A percentile compares a stretch with the other conserved stretches of the same genome.
Conservation (phyloP, 1,284 basidiomycete species). For the Trichosporon coremiiforme region DNA sequence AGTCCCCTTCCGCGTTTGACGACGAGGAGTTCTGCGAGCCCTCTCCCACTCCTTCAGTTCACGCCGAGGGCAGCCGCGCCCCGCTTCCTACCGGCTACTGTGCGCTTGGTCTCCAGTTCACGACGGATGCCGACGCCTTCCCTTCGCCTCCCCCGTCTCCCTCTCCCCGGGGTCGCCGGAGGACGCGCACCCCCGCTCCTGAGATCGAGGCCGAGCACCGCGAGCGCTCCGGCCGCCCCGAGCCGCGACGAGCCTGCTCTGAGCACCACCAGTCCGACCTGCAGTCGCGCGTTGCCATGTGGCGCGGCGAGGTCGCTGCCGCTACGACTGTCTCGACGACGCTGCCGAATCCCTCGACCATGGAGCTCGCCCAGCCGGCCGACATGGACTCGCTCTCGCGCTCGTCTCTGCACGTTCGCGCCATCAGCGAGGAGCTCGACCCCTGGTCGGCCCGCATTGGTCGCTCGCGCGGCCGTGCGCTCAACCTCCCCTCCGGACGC, state of each 20-base stretch:
- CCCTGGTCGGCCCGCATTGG: conserved; percentile 23
- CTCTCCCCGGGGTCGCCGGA: conserved; percentile 19
- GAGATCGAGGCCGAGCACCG: conserved; percentile 13
- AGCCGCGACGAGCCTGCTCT: conserved; percentile 18
- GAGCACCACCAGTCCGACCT: conserved; percentile 21
- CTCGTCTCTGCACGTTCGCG: background rate
- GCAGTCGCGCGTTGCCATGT: conserved; percentile 20
- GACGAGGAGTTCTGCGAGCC: background rate
- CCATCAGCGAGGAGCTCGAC: conserved; percentile 22
- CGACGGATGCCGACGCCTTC: background rate
- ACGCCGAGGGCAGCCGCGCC: conserved; percentile 24
- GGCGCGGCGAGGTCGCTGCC: conserved; percentile 23
- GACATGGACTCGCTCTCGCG: background rate
- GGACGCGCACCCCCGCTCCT: background rate
- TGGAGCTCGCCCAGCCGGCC: conserved; percentile 9
- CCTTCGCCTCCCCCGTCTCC: conserved; percentile 20
- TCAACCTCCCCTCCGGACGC: conserved; percentile 21
- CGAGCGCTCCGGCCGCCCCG: background rate
- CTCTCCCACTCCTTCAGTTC: background rate
- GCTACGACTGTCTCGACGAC: conserved; percentile 15
- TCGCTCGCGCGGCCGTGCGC: conserved; percentile 7
- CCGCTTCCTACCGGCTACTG: conserved; percentile 19
- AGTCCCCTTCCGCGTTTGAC: background rate
- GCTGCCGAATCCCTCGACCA: background rate
- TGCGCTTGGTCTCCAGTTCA: conserved; percentile 30